Base-by-base conservation (phyloP, 2,329 filamentous ascomycete genomes). In the Neurospora sp. region DNA sequence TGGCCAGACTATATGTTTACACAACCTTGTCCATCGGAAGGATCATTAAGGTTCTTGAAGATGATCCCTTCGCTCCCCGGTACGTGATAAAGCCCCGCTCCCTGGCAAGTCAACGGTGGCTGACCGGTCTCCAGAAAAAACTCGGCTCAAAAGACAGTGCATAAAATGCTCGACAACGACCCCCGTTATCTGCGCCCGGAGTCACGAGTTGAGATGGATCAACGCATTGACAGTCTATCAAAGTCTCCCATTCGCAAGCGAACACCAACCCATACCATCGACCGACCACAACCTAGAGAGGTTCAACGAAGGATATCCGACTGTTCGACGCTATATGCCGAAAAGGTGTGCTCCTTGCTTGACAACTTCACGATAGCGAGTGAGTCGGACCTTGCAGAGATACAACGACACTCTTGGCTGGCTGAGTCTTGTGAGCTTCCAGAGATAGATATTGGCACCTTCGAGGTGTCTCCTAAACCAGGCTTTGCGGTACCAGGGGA, bases 131-230 rank as follows among this genome's bases (percentile, higher is more conserved):
- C 70, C 70, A 87, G 85, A 43, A 84, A 84, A 74, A 86, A 88
- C 73, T 87, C 86, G 37, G 86, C 84, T 40, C 86, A 86, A 74
- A 88, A 88, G 78, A 86, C 84, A 28, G 82, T 88, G 72, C 84
- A 85, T 69, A 79, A 80, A 8, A 82, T 87, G 71, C 81, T 88
- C 39, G 86, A 87, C 72, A 86, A 88, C 71, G 85, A 89, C 43
- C 85, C 86, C 38, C 82, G 86, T 75, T 87, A 86, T 82, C 80
- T 88, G 67, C 83, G 85, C 23, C 86, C 86, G 1, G 82, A 82
- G 71, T 82, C 80, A 41, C 79, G 82, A 11, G 80, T 81, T 19
- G 86, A 88, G 68, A 86, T 87, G 82, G 79, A 79, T 65, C 81
- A 82, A 39, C 84, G 85, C 37, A 80, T 87, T 67, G 78, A 77